Conservation (phyloP, 805 yeast species). For the Lipomyces mesembrius region DNA sequence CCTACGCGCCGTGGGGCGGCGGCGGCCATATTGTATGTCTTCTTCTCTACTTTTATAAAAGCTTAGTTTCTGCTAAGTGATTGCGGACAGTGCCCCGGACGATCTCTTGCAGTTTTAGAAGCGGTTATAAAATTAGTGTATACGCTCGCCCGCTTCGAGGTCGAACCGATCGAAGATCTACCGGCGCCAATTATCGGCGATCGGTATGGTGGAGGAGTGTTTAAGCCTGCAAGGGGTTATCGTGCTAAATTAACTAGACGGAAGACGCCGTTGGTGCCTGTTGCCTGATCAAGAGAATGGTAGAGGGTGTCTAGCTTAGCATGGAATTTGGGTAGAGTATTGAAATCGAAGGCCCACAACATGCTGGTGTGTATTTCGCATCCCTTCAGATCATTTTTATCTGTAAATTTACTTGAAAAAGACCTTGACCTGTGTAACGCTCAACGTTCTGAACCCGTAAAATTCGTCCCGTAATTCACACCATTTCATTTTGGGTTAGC, state of each 20-base stretch:
- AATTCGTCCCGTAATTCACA: too few species aligned
- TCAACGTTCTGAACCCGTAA: too few species aligned
- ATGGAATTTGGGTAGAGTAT: too few species aligned
- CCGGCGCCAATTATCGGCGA: slow-evolving; percentile 20
- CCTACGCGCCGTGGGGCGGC: slow-evolving; percentile 34
- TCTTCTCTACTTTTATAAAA: neutral
- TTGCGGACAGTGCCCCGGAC: slow-evolving; percentile 29
- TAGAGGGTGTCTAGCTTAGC: too few species aligned
- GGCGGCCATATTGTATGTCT: slow-evolving; percentile 25
- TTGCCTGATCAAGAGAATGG: too few species aligned
- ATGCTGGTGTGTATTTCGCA: too few species aligned
- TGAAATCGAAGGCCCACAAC: too few species aligned
- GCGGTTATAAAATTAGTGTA: slow-evolving; percentile 15
- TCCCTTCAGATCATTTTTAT: too few species aligned
- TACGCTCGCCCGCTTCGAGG: slow-evolving; percentile 17
- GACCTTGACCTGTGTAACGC: too few species aligned
- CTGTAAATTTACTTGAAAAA: too few species aligned
- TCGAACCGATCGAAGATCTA: slow-evolving; percentile 14
- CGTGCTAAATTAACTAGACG: slow-evolving; percentile 8
- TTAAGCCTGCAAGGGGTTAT: slow-evolving; percentile 15
- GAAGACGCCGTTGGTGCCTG: neutral
- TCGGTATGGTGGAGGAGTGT: slow-evolving; percentile 16
- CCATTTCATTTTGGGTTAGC: too few species aligned
- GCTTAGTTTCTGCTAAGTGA: neutral
- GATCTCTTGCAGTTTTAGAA: slow-evolving; percentile 21